A percentile compares a stretch with the other conserved stretches of the same genome.
phyloP scores from a whole-genome alignment of 306 rosid genomes.

The Echinosophora koreensis region DNA sequence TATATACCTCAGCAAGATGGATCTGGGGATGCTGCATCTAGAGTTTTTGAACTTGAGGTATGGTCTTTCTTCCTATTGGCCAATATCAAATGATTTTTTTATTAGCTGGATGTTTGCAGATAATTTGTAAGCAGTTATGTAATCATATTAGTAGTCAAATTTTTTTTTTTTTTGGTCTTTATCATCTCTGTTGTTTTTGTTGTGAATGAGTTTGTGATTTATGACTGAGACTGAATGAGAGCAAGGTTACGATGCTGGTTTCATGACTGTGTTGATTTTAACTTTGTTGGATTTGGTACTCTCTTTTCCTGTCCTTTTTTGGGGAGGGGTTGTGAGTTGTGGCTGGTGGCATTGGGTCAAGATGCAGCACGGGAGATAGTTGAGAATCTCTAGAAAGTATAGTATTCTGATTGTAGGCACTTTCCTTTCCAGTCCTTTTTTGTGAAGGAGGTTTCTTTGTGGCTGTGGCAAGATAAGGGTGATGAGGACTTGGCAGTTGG shows the following conservation, averaged over 20 bases:
- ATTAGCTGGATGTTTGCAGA: neutral
- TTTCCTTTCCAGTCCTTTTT: neutral
- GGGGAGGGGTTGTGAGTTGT: neutral
- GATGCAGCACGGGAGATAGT: slow-evolving; percentile 7
- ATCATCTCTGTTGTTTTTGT: neutral
- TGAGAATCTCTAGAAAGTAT: slow-evolving; percentile 25
- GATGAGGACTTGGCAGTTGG: neutral
- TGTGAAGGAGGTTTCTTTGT: neutral
- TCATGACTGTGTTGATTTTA: neutral
- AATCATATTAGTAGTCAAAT: neutral
- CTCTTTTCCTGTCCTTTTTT: neutral
- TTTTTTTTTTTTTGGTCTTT: neutral
- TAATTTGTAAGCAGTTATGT: slow-evolving; percentile 29
- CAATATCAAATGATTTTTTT: neutral
- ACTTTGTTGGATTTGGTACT: slow-evolving; percentile 7
- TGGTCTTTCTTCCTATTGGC: slow-evolving; percentile 18
- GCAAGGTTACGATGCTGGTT: neutral
- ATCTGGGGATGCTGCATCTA: slow-evolving; percentile 75
- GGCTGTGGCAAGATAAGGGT: neutral
- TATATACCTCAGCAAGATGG: slow-evolving; percentile 99
- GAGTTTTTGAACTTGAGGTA: slow-evolving; percentile 86
- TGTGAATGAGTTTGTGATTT: slow-evolving; percentile 19
- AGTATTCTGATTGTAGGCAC: neutral
- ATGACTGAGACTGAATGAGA: neutral
- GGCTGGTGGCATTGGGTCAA: slow-evolving; percentile 9